Evolutionary conservation across 176 grass and related monocot species (phyloP).

Genomic region (Panicum miliaceum): DNA sequence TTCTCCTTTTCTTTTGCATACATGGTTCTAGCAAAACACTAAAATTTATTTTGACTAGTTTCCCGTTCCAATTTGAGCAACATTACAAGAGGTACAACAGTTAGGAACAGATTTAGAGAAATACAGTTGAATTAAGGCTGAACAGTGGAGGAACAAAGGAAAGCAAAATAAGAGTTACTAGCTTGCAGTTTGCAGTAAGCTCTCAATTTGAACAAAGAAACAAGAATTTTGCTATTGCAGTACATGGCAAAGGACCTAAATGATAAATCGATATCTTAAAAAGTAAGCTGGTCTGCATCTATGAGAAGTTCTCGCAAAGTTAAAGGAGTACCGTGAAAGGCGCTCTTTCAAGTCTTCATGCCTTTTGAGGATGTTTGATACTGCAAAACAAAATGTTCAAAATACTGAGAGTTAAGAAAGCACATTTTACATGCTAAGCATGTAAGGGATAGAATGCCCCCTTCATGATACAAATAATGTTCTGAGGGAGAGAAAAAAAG

Average conservation of each 20-base stretch:
- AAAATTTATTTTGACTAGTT: neutral
- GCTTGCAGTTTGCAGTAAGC: conserved; percentile 2
- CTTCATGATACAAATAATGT: conserved; percentile 1
- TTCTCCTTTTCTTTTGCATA: conserved; percentile 10
- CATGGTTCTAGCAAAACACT: conserved; percentile 13
- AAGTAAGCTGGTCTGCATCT: neutral
- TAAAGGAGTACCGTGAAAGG: conserved; percentile 63
- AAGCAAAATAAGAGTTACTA: neutral
- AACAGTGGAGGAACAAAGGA: neutral
- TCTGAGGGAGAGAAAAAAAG: neutral
- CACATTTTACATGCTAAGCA: conserved; percentile 5
- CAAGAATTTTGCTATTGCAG: neutral
- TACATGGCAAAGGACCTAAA: conserved; percentile 11
- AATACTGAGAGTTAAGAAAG: neutral
- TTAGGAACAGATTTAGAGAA: conserved; percentile 4
- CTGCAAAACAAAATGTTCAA: conserved; percentile 48
- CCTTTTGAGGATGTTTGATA: conserved; percentile 61
- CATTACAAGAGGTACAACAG: neutral
- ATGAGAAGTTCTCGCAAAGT: neutral
- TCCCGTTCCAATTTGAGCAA: conserved; percentile 4
- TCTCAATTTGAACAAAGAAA: conserved; percentile 3
- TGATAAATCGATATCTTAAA: neutral
- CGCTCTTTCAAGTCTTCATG: conserved; percentile 77
- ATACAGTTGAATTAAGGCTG: conserved; percentile 10
- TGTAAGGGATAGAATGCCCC: neutral